Evolutionary conservation across 371 early-diverging fungal genomes (phyloP).

Genomic region (Mucor sp.): DNA sequence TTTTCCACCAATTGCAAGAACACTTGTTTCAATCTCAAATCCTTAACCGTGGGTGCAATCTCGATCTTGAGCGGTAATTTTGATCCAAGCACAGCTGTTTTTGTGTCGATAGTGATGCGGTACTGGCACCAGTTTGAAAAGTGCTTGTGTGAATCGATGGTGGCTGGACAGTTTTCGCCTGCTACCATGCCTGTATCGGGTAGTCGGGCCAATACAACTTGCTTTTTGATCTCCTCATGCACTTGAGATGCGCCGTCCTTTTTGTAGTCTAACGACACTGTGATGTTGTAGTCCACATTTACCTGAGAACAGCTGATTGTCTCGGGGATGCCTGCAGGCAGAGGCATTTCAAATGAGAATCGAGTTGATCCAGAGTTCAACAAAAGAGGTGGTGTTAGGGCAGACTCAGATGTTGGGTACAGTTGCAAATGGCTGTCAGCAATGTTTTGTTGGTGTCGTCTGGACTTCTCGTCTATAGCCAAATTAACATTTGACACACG

Average conservation of each 20-base stretch:
- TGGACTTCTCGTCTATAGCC: not conserved
- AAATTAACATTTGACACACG: not conserved
- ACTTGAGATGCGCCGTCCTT: not conserved
- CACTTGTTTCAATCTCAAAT: conserved; percentile 22
- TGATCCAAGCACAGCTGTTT: conserved; percentile 16
- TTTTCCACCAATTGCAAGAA: conserved; percentile 25
- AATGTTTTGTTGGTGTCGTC: not conserved
- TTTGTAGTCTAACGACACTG: conserved; percentile 6
- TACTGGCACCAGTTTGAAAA: conserved; percentile 26
- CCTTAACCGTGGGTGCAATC: conserved; percentile 15
- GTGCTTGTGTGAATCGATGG: conserved; percentile 24
- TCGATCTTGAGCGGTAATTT: conserved; percentile 22
- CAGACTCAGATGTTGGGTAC: not conserved
- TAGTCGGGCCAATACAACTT: conserved; percentile 20
- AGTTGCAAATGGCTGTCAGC: conserved; percentile 2
- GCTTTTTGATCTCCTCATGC: conserved; percentile 11
- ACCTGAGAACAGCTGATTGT: conserved; percentile 20
- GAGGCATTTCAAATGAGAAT: conserved; percentile 34
- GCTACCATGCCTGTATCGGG: conserved; percentile 17
- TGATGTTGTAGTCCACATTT: conserved; percentile 15
- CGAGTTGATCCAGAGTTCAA: conserved; percentile 5
- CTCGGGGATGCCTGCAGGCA: conserved; percentile 29
- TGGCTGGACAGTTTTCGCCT: conserved; percentile 13
- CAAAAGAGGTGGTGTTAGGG: not conserved
- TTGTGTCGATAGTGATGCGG: conserved; percentile 27